These are phyloP conservation scores for Colletotrichum lentis DNA, from an alignment of 2,329 filamentous ascomycete species.

Conservation along the genomic window DNA sequence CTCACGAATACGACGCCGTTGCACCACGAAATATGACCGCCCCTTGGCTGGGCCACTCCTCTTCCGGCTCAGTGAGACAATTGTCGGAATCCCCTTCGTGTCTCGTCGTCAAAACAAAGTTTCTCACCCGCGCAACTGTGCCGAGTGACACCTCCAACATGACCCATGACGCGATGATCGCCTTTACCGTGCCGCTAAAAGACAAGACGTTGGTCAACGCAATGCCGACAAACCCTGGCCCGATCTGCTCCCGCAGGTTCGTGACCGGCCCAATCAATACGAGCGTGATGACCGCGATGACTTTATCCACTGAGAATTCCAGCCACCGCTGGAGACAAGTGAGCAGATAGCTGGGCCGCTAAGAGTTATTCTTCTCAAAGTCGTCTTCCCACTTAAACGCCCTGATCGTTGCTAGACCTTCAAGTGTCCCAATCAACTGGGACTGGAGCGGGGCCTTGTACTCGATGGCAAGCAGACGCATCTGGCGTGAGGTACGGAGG, in stretches of 20 bases:
- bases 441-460: slow-evolving; percentile 49
- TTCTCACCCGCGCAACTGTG: slow-evolving; percentile 32
- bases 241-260: slow-evolving; percentile 24
- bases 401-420: slow-evolving; percentile 57
- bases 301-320: slow-evolving; percentile 56
- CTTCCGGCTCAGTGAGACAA: slow-evolving; percentile 12
- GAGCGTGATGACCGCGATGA: slow-evolving; percentile 55
- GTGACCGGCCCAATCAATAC: slow-evolving; percentile 56
- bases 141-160: slow-evolving; percentile 35
- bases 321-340: slow-evolving; percentile 62
- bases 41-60: slow-evolving; percentile 11
- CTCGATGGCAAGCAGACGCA: slow-evolving; percentile 50
- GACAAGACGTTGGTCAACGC: slow-evolving; percentile 27
- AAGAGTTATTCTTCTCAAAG: slow-evolving; percentile 54
- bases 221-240: slow-evolving; percentile 29
- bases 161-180: slow-evolving; percentile 32
- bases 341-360: slow-evolving; percentile 61
- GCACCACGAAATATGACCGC: slow-evolving; percentile 9
- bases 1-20: slow-evolving; percentile 30
- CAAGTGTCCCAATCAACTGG: slow-evolving; percentile 54
- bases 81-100: neutral
- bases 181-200: slow-evolving; percentile 24
- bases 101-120: slow-evolving; percentile 20
- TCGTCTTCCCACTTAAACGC: slow-evolving; percentile 58
- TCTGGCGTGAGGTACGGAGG: slow-evolving; percentile 50